Evolutionary conservation across 345 rosid species (phyloP).

Genomic region (Citrus trifoliata): DNA sequence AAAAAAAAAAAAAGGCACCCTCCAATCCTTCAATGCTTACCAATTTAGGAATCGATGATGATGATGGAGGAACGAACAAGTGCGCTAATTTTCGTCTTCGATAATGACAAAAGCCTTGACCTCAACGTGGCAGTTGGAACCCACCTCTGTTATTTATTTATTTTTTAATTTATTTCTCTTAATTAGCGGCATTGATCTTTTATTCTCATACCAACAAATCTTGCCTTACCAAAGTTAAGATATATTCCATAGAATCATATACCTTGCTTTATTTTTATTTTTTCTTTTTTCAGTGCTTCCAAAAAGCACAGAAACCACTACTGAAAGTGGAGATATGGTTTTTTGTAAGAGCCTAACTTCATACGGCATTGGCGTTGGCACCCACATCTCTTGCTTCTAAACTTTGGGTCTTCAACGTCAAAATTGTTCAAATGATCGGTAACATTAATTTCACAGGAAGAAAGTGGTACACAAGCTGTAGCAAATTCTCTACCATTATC

Average conservation of each 20-base stretch:
- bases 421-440: background rate
- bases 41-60: background rate
- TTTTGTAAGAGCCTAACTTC: too few relatives aligned
- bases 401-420: background rate
- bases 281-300: too few relatives aligned
- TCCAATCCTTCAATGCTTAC: background rate
- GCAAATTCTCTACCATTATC: conserved; percentile 6
- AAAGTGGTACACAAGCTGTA: background rate
- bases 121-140: background rate
- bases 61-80: background rate
- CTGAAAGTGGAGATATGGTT: too few relatives aligned
- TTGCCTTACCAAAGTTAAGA: too few relatives aligned
- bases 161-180: background rate
- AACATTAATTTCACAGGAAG: background rate
- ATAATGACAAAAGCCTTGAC: background rate
- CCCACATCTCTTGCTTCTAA: background rate
- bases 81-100: background rate
- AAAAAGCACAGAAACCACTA: too few relatives aligned
- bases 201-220: too few relatives aligned
- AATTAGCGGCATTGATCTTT: background rate
- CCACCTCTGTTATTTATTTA: background rate
- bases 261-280: too few relatives aligned
- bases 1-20: too few relatives aligned
- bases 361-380: too few relatives aligned
- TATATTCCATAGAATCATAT: too few relatives aligned